phyloP scores from a whole-genome alignment of 1,139 yeast genomes.

The Candida dubliniensis region DNA sequence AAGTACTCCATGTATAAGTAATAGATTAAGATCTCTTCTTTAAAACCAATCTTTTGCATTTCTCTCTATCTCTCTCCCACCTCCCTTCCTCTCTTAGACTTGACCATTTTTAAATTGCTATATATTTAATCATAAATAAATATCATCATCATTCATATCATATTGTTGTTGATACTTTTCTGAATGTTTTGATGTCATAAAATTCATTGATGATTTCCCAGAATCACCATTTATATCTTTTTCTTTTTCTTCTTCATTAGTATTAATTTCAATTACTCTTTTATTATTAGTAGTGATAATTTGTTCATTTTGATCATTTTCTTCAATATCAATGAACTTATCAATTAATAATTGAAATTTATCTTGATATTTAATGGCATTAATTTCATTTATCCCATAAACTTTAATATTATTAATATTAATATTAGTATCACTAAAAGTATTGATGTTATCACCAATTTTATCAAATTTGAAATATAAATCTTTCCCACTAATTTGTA shows the following conservation, averaged over 20 bases:
- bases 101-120: not conserved
- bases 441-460: slow-evolving; percentile 15
- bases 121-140: slow-evolving; percentile 1
- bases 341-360: slow-evolving; percentile 27
- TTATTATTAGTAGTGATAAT: too few species aligned
- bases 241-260: slow-evolving; percentile 11
- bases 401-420: slow-evolving; percentile 29
- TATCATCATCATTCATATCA: slow-evolving; percentile 15
- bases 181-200: not conserved
- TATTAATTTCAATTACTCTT: too few species aligned
- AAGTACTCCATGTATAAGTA: too few species aligned
- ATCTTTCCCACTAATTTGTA: slow-evolving; percentile 35
- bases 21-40: too few species aligned
- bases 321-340: slow-evolving; percentile 15
- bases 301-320: slow-evolving; percentile 8
- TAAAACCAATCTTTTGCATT: not conserved
- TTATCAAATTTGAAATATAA: slow-evolving; percentile 32
- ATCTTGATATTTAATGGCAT: slow-evolving; percentile 27
- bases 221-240: not conserved
- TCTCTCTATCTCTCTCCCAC: not conserved
- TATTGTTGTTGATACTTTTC: slow-evolving; percentile 7
- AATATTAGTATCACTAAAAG: not conserved
- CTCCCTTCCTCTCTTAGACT: not conserved
- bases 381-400: slow-evolving; percentile 39
- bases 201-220: not conserved